phyloP scores from a whole-genome alignment of 2,329 filamentous ascomycete species.

The Dactylellina parvicollis region DNA sequence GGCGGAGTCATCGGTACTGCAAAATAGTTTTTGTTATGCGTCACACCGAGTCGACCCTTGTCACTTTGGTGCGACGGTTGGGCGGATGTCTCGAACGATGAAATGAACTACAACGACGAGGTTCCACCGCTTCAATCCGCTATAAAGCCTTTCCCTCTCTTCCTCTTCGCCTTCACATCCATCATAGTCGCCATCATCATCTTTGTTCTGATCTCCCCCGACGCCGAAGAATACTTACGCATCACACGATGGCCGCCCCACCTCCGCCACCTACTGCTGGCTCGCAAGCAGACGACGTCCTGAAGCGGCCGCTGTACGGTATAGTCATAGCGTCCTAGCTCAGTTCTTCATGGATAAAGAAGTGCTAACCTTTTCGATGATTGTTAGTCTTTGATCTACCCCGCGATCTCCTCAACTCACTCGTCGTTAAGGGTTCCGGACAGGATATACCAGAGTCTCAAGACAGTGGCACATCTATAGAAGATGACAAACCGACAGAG shows the following conservation, averaged over 20 bases:
- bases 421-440: slow-evolving; percentile 69
- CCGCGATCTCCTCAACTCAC: slow-evolving; percentile 73
- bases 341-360: no score
- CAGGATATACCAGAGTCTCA: slow-evolving; percentile 59
- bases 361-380: slow-evolving; percentile 54
- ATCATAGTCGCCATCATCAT: slow-evolving; percentile 27
- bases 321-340: slow-evolving; percentile 21
- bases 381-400: slow-evolving; percentile 85
- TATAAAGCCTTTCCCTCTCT: slow-evolving; percentile 29
- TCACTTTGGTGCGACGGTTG: background rate
- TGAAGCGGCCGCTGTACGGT: slow-evolving; percentile 62
- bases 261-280: slow-evolving; percentile 38
- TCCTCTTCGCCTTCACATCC: slow-evolving; percentile 8
- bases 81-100: background rate
- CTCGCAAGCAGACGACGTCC: slow-evolving; percentile 60
- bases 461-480: slow-evolving; percentile 56
- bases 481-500: slow-evolving; percentile 56
- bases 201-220: slow-evolving; percentile 18
- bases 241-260: slow-evolving; percentile 45
- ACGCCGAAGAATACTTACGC: slow-evolving; percentile 22
- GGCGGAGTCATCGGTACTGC: no score
- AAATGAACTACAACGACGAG: slow-evolving; percentile 32
- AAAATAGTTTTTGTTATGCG: background rate
- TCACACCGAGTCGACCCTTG: slow-evolving; percentile 6
- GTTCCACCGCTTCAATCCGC: slow-evolving; percentile 16